A percentile compares a stretch with the other conserved stretches of the same genome.
Conservation (phyloP, 208 protist species). For the Lotmaria passim region DNA sequence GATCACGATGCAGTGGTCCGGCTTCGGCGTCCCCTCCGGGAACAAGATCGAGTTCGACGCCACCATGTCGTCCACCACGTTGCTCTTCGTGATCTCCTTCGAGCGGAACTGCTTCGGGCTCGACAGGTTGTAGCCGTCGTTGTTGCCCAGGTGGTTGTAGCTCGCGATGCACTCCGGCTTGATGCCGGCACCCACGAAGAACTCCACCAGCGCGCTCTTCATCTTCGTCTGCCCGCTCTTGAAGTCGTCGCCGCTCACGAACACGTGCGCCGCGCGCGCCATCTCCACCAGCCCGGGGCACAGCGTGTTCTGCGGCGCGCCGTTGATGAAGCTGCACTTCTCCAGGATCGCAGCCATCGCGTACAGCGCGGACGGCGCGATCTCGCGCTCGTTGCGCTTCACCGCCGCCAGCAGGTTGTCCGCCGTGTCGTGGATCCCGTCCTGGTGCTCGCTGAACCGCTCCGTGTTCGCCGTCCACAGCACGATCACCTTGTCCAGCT, state of each 20-base stretch:
- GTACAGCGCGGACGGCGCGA: slow-evolving; percentile 97
- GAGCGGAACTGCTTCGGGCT: slow-evolving; percentile 96
- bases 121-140: slow-evolving; percentile 98
- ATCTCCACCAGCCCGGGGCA: slow-evolving; percentile 96
- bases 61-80: slow-evolving; percentile 99
- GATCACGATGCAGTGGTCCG: slow-evolving; percentile 99
- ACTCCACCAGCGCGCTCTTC: slow-evolving; percentile 98
- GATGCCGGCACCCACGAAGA: slow-evolving; percentile 95
- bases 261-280: slow-evolving; percentile 86
- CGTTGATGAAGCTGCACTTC: slow-evolving; percentile 98
- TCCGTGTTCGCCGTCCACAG: slow-evolving; percentile 99
- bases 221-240: slow-evolving; percentile 99
- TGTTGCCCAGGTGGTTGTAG: slow-evolving; percentile 99
- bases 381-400: slow-evolving; percentile 84
- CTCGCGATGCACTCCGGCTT: slow-evolving; percentile 86
- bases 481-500: slow-evolving; percentile 97
- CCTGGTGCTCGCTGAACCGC: slow-evolving; percentile 92
- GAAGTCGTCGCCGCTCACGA: slow-evolving; percentile 99
- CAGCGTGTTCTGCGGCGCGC: slow-evolving; percentile 99
- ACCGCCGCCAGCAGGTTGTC: slow-evolving; percentile 95
- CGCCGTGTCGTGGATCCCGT: slow-evolving; percentile 96
- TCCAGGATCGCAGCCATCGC: slow-evolving; percentile 97
- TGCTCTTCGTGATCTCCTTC: slow-evolving; percentile 99
- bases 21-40: slow-evolving; percentile 83
- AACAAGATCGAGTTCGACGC: slow-evolving; percentile 96